Base-by-base conservation (phyloP, 441 rosid species). In the Populus hybrid region DNA sequence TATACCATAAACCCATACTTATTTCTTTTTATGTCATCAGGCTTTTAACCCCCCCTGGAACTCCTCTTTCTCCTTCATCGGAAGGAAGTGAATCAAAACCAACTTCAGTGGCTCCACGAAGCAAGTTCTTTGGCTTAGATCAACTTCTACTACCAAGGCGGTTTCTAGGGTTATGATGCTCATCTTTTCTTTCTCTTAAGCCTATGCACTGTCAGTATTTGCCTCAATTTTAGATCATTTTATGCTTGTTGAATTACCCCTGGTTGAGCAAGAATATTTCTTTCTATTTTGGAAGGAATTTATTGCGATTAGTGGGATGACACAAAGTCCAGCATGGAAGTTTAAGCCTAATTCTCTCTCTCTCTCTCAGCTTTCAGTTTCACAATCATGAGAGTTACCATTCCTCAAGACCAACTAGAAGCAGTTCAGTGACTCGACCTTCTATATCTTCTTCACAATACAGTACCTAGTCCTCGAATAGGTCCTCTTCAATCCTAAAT, bases 11-110 rank as follows among this genome's bases (percentile, higher is more conserved):
- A n/a, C 9, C 71, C 50, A 6, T 63, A 10, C 71, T 77, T 74
- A 26, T 46, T 42, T 16, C 57, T 69, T 59, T 69, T 19, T 23
- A 11, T 83, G 71, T 84, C 74, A 40, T 26, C 78, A 95, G 99
- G 99, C 97, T 95, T 83, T 97, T 95, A 67, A 92, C 99, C 50
- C 98, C 99, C 79, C 99, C 99, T 21, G 98, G 91, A 81, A 95
- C 99, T 81, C 98, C 98, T 23, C 92, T 92, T 63, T 86, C 85
- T 87, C 84, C 91, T 67, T 87, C 94, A 67, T 83, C 89, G 2
- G 90, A 88, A 63, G 93, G 89, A 73, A 83, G 71, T 18, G 94
- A 89, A 70, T 85, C 95, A 76, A 94, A 86, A 74, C 85, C 87
- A 59, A 79, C 86, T 61, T 59, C 82, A 1, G 85, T 82, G 46